These are phyloP conservation scores for Ogataea wickerhamii DNA, from an alignment of 805 yeast genomes.

Conservation along the genomic window DNA sequence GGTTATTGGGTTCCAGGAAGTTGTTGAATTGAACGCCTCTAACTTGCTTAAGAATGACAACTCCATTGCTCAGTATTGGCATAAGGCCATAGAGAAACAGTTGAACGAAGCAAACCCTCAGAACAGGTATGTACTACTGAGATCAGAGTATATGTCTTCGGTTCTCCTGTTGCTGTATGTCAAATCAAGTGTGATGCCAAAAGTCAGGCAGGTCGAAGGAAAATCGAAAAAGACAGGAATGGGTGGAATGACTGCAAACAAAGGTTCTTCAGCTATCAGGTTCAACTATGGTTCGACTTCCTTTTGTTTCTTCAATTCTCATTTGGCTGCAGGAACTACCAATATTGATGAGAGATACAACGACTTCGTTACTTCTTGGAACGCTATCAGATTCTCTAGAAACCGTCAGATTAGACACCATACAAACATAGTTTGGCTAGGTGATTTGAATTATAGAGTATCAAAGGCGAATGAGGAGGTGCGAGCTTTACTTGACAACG, in stretches of 20 bases:
- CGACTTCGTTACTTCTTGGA: slow-evolving; percentile 73
- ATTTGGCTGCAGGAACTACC: slow-evolving; percentile 86
- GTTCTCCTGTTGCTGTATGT: slow-evolving; percentile 63
- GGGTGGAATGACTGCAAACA: slow-evolving; percentile 96
- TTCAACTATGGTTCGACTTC: slow-evolving; percentile 77
- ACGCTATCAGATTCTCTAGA: slow-evolving; percentile 74
- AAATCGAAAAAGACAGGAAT: slow-evolving; percentile 91
- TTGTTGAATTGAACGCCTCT: slow-evolving; percentile 89
- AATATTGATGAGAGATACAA: slow-evolving; percentile 82
- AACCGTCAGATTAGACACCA: slow-evolving; percentile 76
- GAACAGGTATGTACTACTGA: slow-evolving; percentile 52
- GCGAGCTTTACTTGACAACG: slow-evolving; percentile 46
- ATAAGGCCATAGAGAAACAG: slow-evolving; percentile 56
- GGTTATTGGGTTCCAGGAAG: slow-evolving; percentile 91
- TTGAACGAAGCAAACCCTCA: slow-evolving; percentile 41
- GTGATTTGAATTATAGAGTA: slow-evolving; percentile 89
- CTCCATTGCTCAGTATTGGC: slow-evolving; percentile 79
- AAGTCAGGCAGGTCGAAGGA: slow-evolving; percentile 86
- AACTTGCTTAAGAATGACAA: slow-evolving; percentile 83
- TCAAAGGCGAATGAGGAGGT: slow-evolving; percentile 70
- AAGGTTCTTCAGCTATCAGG: slow-evolving; percentile 93
- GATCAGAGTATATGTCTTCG: slow-evolving; percentile 76
- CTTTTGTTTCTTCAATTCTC: slow-evolving; percentile 84
- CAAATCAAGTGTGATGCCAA: slow-evolving; percentile 40
- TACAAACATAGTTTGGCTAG: slow-evolving; percentile 88